Percentiles rank a stretch among this genome's conserved stretches.
phyloP scores from a whole-genome alignment of 331 rosid species.

The Dryas integrifolia region DNA sequence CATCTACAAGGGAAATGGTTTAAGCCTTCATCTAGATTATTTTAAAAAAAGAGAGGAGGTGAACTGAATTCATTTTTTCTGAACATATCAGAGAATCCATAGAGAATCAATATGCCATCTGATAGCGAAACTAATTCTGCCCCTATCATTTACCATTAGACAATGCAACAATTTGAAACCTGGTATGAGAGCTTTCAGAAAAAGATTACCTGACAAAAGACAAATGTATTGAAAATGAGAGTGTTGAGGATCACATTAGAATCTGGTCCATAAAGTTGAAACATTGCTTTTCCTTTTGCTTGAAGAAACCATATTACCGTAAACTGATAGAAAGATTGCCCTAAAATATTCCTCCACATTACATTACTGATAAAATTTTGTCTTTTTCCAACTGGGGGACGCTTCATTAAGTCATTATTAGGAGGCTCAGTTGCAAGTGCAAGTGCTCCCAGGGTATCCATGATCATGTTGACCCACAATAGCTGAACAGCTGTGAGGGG shows the following conservation, averaged over 20 bases:
- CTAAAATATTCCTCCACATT: constrained; percentile 97
- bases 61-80: no score
- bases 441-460: constrained; percentile 96
- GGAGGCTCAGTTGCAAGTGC: constrained; percentile 99
- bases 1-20: no score
- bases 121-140: no score
- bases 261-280: constrained; percentile 54
- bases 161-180: background rate
- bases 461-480: constrained; percentile 98
- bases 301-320: constrained; percentile 79
- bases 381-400: constrained; percentile 77
- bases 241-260: constrained; percentile 77
- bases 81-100: no score
- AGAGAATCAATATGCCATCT: no score
- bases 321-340: constrained; percentile 86
- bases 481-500: constrained; percentile 97
- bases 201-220: constrained; percentile 78
- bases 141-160: no score
- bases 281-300: constrained; percentile 63
- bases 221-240: constrained; percentile 82
- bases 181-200: background rate
- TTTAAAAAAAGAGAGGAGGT: no score
- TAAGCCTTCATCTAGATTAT: no score
- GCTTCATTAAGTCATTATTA: constrained; percentile 77
- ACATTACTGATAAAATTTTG: constrained; percentile 88